Base-by-base conservation (phyloP, 306 rosid species). In the Hippophae rhamnoides region DNA sequence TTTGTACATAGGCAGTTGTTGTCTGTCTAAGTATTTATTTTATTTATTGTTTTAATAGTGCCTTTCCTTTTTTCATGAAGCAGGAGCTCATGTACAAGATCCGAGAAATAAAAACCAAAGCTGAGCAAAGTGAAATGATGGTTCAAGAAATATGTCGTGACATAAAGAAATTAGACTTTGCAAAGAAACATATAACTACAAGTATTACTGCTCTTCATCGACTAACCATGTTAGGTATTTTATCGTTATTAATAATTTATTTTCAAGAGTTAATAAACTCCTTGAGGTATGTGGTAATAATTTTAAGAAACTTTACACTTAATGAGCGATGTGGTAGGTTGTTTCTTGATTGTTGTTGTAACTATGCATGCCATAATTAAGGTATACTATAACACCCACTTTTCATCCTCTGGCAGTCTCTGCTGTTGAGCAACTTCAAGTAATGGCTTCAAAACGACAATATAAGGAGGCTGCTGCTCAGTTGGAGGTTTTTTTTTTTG, bases 401-500 rank as follows among this genome's bases (percentile, higher is more conserved):
- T 74, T 71, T 72, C 26, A 56, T 76, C 25, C 47, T 56, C 68
- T 73, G 82, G 70, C 90, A 92, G 99, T 92, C 78, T 92, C 99
- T 69, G 99, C 99, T 67, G 99, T 92, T 71, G 99, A 92, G 79
- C 99, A 92, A 80, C 99, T 92, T 69, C 99, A 92, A 80, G 83
- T 86, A 44, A 84, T 92, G 99, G 95, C 99, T 82, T 92, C 99
- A 14, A 92, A 88, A 65, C 86, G 96, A 49, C 97, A 92, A 58
- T 92, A 92, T 76, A 92, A 86, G 67, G 95, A 88, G 78, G 95
- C 94, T 61, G 96, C 95, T 72, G 89, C 96, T n/a, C 99, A 92
- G 71, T 71, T 92, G 76, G 99, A 92, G 99, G 99, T 92, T 72
- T 46, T 64, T 46, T 64, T 14, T 13, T 45, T 69, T 41, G 40